phyloP scores from a whole-genome alignment of 1,284 basidiomycete genomes.

The Fistulinella cinereoalba region DNA sequence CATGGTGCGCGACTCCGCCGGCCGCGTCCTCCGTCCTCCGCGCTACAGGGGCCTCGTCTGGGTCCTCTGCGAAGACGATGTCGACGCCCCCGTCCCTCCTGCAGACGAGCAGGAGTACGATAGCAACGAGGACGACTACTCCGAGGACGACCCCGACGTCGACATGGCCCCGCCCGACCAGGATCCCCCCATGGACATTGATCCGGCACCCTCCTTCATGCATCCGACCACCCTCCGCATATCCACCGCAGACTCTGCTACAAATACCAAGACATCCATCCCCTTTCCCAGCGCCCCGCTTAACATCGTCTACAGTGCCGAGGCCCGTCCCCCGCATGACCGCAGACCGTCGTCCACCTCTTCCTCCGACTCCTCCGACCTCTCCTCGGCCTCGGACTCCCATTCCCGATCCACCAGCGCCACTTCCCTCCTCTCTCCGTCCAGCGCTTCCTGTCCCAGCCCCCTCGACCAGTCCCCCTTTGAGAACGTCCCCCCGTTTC shows the following conservation, averaged over 20 bases:
- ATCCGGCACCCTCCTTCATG: constrained; percentile 41
- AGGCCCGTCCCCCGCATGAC: constrained; percentile 10
- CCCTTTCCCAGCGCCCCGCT: constrained; percentile 17
- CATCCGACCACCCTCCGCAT: constrained; percentile 50
- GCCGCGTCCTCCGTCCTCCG: constrained; percentile 36
- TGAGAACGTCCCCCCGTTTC: constrained; percentile 4
- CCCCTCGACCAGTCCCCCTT: constrained; percentile 2
- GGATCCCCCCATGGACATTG: constrained; percentile 30
- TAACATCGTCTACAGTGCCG: constrained; percentile 14
- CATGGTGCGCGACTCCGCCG: constrained; percentile 25
- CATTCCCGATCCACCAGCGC: constrained; percentile 32
- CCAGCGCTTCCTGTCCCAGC: constrained; percentile 10
- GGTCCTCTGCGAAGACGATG: constrained; percentile 69
- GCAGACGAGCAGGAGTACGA: constrained; percentile 37
- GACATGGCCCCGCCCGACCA: constrained; percentile 30
- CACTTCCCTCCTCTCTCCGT: constrained; percentile 28
- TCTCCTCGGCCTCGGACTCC: constrained; percentile 24
- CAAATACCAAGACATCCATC: constrained; percentile 18
- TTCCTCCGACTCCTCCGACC: constrained; percentile 20
- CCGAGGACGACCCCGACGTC: constrained; percentile 33
- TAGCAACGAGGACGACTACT: constrained; percentile 36
- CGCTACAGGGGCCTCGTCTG: constrained; percentile 66
- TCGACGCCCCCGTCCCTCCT: constrained; percentile 32
- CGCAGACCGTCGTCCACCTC: constrained; percentile 21
- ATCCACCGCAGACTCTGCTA: constrained; percentile 25